Evolutionary conservation across 192 early-diverging fungal species (phyloP), one percentile per base, ranked within the genome.

Genomic region (Entomortierella parvispora): DNA sequence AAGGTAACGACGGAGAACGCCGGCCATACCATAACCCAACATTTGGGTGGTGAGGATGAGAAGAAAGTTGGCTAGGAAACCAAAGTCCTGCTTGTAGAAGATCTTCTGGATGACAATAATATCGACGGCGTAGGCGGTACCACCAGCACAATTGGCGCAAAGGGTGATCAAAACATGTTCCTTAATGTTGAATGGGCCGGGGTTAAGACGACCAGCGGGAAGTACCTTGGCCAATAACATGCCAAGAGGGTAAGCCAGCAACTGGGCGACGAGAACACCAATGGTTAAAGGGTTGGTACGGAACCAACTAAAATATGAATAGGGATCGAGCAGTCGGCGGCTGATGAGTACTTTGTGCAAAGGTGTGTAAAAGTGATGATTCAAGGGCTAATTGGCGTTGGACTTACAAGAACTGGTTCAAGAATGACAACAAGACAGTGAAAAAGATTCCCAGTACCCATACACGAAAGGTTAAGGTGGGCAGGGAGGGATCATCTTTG

Each of bases 1-100:
- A 9, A 97, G 81, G 78, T 89, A 94, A 25, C 86, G 86, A 52
- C 97, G 90, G 26, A 89, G 80, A 1, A 95, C 79, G 50, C 91
- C 92, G 7, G 92, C 85, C 55, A 92, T 68, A 18, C 90, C 88
- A 57, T 84, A 91, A 32, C 91, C 90, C 42, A 92, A 44, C 68
- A 88, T 70, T 65, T 90, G 86, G 22, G 88, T 85, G 8, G 80
- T 79, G 37, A 92, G 28, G 18, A 91, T 59, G 12, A 93, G 52
- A 3, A 89, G 58, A 37, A 90, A 52, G n/a, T 83, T 82, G 55
- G 82, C 83, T 22, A 74, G 48, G 75, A 82, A 88, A 23, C 84
- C 86, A 47, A 90, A 58, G 46, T 85, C 74, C 33, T 81, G 69
- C 2, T 80, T 61, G 74, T 89, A 91, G 62, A 82, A 91, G 22